Base-by-base conservation (phyloP, 106 monocot species). In the Chionographis japonica region DNA sequence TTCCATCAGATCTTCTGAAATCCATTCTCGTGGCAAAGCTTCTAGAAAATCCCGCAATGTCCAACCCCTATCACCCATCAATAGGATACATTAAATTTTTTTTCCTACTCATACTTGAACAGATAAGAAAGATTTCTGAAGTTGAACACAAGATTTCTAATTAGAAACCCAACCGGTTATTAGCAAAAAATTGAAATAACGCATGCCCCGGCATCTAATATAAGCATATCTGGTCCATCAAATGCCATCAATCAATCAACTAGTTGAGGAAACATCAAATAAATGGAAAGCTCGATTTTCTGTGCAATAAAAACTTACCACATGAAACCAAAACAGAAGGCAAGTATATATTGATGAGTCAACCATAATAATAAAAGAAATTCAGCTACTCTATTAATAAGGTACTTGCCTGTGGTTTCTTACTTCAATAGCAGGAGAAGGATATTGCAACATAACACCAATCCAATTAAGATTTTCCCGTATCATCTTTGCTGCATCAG, bases 401-500 rank as follows among this genome's bases (percentile, higher is more conserved):
- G 50, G 7, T 60, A 54, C 78, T 68, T 87, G 78, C 98, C 98
- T 93, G 77, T 98, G 98, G 74, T 98, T 98, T 84, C 93, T 82
- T 27, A 98, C 87, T 72, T 93, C 85, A 65, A 98, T 77, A 78
- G 77, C 93, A 68, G 93, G 81, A 83, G 53, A 43, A 63, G 89
- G 87, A 71, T 81, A 71, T 58, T 90, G 80, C 54, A 98, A 70
- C 98, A 98, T 98, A 62, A 83, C 68, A 77, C 79, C 90, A 67
- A 98, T 93, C 98, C 98, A 98, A 37, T 85, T 81, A 35, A 98
- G 85, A 78, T 93, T 93, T 74, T 93, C 93, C 43, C 98, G 90
- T 61, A 98, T 98, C 93, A 98, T 90, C 67, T 85, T 98, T 59
- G 98, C 98, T 56, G 93, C 98, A 85, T 98, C 93, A 81, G 98